Base-by-base conservation (phyloP, 805 yeast genomes). In the Monosporozyma aquatica region DNA sequence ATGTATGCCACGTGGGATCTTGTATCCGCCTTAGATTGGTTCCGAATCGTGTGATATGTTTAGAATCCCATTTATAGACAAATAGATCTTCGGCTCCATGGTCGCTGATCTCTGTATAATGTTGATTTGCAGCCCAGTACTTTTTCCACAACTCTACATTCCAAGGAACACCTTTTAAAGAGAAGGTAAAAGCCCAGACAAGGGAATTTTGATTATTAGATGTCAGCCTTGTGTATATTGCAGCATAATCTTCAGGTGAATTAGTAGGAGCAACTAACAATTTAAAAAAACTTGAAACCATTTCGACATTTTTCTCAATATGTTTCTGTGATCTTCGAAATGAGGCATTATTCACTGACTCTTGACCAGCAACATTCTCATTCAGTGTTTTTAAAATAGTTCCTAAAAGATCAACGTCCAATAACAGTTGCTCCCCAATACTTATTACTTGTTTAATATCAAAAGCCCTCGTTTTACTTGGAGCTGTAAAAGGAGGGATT, bases 341-440 rank as follows among this genome's bases (percentile, higher is more conserved):
- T 1, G 60, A 45, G 2, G 56, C 48, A 28, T 44, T 48, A 28
- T 49, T 54, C 2, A 44, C 26, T 3, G 45, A 41, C n/a, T 47
- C 40, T 6, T 39, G 41, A 29, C 46, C 49, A 3, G 53, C 44
- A 18, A 49, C 50, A 33, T 48, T 49, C 13, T 56, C 56, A 9
- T 53, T 46, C 14, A 58, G 40, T 4, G 49, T 30, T 21, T 49
- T 45, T 11, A 85, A 69, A 22, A 74, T 66, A 22, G 69, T 67
- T 53, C 82, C 83, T 52, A 90, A 59, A 7, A 74, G 69, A 30
- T 80, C 78, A 2, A 83, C 55, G 62, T 90, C 98, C 18, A 83
- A 65, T 30, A 81, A 65, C 54, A 90, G 68, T 58, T 90, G 97
- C 58, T 89, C 95, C 3, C 90, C 82, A 53, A 71, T 72, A 26